Percentiles rank a stretch among this genome's conserved stretches.
Conservation (phyloP, 257 asterid genomes). For the Solanum habrochaites region DNA sequence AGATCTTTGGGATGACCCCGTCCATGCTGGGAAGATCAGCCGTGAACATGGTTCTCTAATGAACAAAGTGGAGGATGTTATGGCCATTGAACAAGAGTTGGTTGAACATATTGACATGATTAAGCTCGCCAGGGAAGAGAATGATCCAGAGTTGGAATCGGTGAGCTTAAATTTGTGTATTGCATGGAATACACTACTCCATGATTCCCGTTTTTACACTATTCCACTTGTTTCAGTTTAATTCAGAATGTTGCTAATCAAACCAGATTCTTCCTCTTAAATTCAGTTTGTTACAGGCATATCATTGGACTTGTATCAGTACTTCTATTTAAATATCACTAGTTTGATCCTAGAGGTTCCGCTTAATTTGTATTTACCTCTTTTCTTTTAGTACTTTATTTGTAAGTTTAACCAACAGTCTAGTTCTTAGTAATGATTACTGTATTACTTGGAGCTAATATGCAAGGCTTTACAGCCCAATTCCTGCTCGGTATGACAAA, state of each 20-base stretch:
- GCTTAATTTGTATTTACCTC: not conserved
- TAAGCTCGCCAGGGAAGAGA: constrained; percentile 88
- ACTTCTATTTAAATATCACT: not conserved
- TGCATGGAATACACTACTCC: constrained; percentile 18
- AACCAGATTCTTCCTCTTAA: not conserved
- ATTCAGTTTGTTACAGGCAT: not conserved
- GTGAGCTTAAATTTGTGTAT: constrained; percentile 42
- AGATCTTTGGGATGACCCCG: constrained; percentile 89
- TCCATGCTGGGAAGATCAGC: constrained; percentile 78
- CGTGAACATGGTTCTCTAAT: constrained; percentile 79
- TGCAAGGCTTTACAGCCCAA: not conserved
- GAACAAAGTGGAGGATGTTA: constrained; percentile 69
- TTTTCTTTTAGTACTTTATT: not conserved
- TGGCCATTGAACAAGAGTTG: constrained; percentile 59
- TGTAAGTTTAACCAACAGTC: not conserved
- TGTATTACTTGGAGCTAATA: not conserved
- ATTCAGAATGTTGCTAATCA: not conserved
- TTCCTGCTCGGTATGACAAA: not conserved
- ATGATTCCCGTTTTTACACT: not conserved
- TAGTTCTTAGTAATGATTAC: not conserved
- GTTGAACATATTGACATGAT: constrained; percentile 92
- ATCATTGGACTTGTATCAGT: not conserved
- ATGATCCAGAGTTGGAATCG: constrained; percentile 67
- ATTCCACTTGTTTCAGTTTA: constrained; percentile 1
- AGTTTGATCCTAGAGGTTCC: not conserved